Percentiles rank a stretch among this genome's conserved stretches.
These are phyloP conservation scores for Xylaria sp. DNA, from an alignment of 2,329 filamentous ascomycete genomes.

Conservation along the genomic window DNA sequence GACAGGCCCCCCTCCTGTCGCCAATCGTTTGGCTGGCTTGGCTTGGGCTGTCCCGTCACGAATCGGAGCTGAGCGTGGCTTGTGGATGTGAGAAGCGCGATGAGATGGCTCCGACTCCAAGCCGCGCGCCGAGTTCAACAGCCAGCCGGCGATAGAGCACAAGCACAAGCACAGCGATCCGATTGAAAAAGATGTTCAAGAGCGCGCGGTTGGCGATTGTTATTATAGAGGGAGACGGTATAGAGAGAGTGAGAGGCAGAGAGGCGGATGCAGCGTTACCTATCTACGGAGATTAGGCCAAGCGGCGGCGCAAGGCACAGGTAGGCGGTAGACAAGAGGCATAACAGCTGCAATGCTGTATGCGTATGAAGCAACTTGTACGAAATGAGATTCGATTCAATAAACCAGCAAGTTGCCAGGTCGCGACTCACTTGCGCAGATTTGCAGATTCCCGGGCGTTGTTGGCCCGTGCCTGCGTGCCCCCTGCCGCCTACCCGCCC, in stretches of 20 bases:
- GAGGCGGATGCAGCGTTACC: background rate
- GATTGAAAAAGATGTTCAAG: background rate
- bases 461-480: slow-evolving; percentile 29
- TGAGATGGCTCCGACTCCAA: slow-evolving; percentile 1
- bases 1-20: slow-evolving; percentile 18
- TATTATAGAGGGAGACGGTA: background rate
- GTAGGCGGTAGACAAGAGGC: background rate
- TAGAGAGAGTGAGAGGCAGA: background rate
- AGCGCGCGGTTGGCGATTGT: background rate
- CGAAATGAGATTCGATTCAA: slow-evolving; percentile 26
- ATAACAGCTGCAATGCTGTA: slow-evolving; percentile 9
- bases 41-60: slow-evolving; percentile 14
- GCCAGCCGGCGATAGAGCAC: background rate
- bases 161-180: background rate
- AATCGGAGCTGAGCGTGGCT: slow-evolving; percentile 14
- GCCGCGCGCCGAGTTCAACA: background rate
- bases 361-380: slow-evolving; percentile 21
- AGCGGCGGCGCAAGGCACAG: background rate
- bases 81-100: slow-evolving; percentile 9
- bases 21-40: slow-evolving; percentile 24
- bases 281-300: slow-evolving; percentile 8
- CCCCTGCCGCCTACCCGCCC: slow-evolving; percentile 2
- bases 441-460: slow-evolving; percentile 7
- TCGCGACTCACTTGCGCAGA: slow-evolving; percentile 8
- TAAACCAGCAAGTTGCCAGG: slow-evolving; percentile 18